phyloP scores from a whole-genome alignment of 352 stramenopile genomes.

The Plasmopara viticola region DNA sequence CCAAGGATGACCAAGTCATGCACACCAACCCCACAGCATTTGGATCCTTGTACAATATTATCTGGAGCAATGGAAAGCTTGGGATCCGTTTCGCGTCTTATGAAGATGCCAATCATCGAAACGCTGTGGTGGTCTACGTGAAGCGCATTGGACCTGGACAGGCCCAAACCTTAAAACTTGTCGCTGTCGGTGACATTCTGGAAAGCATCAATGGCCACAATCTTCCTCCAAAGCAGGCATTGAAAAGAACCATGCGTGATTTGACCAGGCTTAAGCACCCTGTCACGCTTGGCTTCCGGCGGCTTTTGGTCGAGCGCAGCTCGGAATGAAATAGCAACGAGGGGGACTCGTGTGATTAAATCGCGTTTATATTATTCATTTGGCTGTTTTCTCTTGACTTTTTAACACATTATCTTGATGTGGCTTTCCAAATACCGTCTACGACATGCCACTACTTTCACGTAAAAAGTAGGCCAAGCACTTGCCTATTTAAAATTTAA shows the following conservation, averaged over 20 bases:
- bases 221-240: slow-evolving; percentile 23
- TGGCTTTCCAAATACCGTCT: slow-evolving; percentile 3
- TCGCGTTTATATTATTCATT: slow-evolving; percentile 34
- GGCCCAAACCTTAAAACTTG: slow-evolving; percentile 29
- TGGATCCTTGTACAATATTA: slow-evolving; percentile 30
- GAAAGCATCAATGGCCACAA: slow-evolving; percentile 30
- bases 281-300: slow-evolving; percentile 35
- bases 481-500: background rate
- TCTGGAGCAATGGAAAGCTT: slow-evolving; percentile 33
- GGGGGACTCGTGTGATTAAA: slow-evolving; percentile 9
- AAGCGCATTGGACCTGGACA: slow-evolving; percentile 32
- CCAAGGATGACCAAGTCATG: slow-evolving; percentile 6
- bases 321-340: background rate
- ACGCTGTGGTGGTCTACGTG: slow-evolving; percentile 37
- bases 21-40: background rate
- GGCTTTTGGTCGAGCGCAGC: slow-evolving; percentile 28
- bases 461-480: slow-evolving; percentile 3
- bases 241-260: slow-evolving; percentile 32
- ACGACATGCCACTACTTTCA: slow-evolving; percentile 7
- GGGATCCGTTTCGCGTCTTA: slow-evolving; percentile 43
- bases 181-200: slow-evolving; percentile 33
- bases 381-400: slow-evolving; percentile 9
- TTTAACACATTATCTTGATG: slow-evolving; percentile 2
- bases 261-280: slow-evolving; percentile 29
- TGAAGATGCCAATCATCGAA: slow-evolving; percentile 23